Percentiles rank a stretch among this genome's conserved stretches.
phyloP scores from a whole-genome alignment of 1,284 basidiomycete species.

The Papiliotrema terrestris region DNA sequence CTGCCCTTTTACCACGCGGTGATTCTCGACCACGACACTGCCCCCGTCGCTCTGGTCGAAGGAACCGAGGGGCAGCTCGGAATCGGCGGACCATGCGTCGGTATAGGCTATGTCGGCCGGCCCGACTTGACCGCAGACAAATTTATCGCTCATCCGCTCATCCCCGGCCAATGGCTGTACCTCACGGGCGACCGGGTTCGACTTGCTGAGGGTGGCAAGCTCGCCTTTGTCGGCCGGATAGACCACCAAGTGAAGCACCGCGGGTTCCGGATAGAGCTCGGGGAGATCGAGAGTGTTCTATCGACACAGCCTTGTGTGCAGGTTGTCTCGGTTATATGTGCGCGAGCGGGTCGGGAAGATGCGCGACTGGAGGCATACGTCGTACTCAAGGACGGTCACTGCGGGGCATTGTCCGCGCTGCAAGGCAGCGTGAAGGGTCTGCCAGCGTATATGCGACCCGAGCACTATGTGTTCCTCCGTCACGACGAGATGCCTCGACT shows the following conservation, averaged over 20 bases:
- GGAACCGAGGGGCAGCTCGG: slow-evolving; percentile 1
- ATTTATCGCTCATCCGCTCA: slow-evolving; percentile 1
- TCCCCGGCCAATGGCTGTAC: not conserved
- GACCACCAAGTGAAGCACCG: slow-evolving; percentile 5
- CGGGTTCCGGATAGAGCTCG: slow-evolving; percentile 4
- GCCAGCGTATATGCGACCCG: slow-evolving; percentile 3
- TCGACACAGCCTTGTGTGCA: not conserved
- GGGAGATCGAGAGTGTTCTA: slow-evolving; percentile 1
- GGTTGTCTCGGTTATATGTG: slow-evolving; percentile 2
- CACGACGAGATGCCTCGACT: slow-evolving; percentile 3
- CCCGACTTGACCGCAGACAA: slow-evolving; percentile 1
- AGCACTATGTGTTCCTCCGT: not conserved
- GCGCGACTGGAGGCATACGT: slow-evolving; percentile 2
- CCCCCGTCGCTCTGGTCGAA: not conserved
- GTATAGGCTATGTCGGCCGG: slow-evolving; percentile 4
- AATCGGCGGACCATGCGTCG: slow-evolving; percentile 3
- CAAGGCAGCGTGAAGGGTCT: not conserved
- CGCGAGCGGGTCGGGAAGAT: not conserved
- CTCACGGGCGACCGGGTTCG: slow-evolving; percentile 2
- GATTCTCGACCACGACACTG: not conserved
- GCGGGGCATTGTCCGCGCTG: not conserved
- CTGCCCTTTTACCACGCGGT: slow-evolving; percentile 1
- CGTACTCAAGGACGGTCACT: not conserved
- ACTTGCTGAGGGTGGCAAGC: not conserved
- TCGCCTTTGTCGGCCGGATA: slow-evolving; percentile 2